phyloP scores from a whole-genome alignment of 495 filamentous ascomycete genomes.

The Chlorociboria aeruginascens region DNA sequence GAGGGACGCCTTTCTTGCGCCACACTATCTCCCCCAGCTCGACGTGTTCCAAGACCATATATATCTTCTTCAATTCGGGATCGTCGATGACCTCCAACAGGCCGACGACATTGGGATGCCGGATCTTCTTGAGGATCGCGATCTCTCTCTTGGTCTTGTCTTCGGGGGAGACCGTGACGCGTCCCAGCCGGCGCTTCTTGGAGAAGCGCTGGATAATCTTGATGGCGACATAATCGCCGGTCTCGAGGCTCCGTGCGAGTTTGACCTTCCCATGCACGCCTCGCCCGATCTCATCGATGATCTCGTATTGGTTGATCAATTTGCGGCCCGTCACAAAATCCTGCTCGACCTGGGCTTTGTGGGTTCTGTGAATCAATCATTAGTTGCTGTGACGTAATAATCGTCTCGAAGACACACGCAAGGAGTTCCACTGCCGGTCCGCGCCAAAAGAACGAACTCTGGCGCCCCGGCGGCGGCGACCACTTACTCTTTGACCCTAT shows the following conservation, averaged over 20 bases:
- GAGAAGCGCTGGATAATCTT: slow-evolving; percentile 97
- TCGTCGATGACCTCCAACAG: slow-evolving; percentile 97
- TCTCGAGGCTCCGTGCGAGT: slow-evolving; percentile 66
- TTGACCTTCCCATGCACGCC: slow-evolving; percentile 98
- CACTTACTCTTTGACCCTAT: slow-evolving; percentile 37
- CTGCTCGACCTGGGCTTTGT: slow-evolving; percentile 78
- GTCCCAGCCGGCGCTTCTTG: slow-evolving; percentile 80
- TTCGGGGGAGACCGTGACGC: slow-evolving; percentile 51
- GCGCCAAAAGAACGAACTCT: too few relatives aligned
- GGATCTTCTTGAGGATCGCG: slow-evolving; percentile 94
- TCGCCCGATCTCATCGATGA: slow-evolving; percentile 88
- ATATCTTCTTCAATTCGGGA: slow-evolving; percentile 89
- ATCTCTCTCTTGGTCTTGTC: slow-evolving; percentile 96
- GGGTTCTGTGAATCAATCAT: slow-evolving; percentile 42
- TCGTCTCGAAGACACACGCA: background rate
- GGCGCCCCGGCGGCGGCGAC: too few relatives aligned
- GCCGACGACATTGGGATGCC: slow-evolving; percentile 89
- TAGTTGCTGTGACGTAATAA: background rate
- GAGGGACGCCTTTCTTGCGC: slow-evolving; percentile 70
- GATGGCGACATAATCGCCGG: slow-evolving; percentile 78
- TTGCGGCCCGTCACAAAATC: slow-evolving; percentile 84
- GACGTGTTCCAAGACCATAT: slow-evolving; percentile 91
- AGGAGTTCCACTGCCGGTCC: too few relatives aligned
- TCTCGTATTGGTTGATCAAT: slow-evolving; percentile 92
- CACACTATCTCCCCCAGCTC: slow-evolving; percentile 88